phyloP scores from a whole-genome alignment of 2,329 filamentous ascomycete species.

The Cordyceps farinosa region DNA sequence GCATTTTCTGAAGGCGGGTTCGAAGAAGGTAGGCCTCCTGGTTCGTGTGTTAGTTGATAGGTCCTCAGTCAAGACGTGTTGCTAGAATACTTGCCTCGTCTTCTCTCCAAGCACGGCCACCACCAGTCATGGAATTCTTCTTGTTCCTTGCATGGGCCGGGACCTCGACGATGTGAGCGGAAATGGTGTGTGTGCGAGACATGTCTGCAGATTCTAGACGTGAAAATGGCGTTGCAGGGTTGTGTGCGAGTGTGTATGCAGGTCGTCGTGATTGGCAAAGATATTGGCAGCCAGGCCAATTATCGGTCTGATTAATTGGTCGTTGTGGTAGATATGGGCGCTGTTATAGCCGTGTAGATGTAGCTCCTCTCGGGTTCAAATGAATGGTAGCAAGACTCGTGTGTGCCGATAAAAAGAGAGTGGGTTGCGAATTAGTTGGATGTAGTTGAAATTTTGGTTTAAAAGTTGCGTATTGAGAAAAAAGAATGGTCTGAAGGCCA shows the following conservation, averaged over 20 bases:
- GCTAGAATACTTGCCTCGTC: constrained; percentile 61
- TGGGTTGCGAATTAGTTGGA: not conserved
- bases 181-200: constrained; percentile 49
- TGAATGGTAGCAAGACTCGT: not conserved
- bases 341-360: not conserved
- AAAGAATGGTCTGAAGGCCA: constrained; percentile 55
- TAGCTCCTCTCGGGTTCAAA: not conserved
- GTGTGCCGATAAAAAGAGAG: constrained; percentile 8
- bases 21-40: constrained; percentile 81
- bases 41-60: constrained; percentile 20
- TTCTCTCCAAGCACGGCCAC: constrained; percentile 79
- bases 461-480: constrained; percentile 27
- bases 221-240: constrained; percentile 12
- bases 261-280: not conserved
- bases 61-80: not conserved
- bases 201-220: constrained; percentile 38
- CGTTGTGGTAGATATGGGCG: not conserved
- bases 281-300: constrained; percentile 15
- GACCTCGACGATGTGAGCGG: constrained; percentile 44
- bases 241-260: constrained; percentile 13
- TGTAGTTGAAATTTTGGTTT: not conserved
- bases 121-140: constrained; percentile 66
- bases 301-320: not conserved
- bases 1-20: constrained; percentile 82
- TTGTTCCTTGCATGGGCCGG: constrained; percentile 58